These are phyloP conservation scores for Mucor racemosus DNA, from an alignment of 371 early-diverging fungal species.

Conservation along the genomic window DNA sequence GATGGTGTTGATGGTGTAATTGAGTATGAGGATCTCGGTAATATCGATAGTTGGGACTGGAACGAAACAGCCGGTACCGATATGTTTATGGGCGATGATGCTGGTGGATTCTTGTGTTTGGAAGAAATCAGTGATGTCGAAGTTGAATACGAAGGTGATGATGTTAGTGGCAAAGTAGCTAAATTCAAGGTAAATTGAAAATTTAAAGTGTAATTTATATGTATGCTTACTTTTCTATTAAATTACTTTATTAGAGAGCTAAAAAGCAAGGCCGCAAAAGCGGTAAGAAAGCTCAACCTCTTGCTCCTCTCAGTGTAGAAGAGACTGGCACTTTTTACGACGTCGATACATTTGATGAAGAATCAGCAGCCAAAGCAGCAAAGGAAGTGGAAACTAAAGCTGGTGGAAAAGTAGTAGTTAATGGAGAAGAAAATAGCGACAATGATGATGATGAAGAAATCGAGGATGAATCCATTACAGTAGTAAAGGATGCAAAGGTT, in stretches of 20 bases:
- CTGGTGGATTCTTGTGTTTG: conserved; percentile 81
- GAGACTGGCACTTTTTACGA: conserved; percentile 52
- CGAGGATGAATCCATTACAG: conserved; percentile 6
- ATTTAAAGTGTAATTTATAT: neutral
- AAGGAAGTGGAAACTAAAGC: conserved; percentile 5
- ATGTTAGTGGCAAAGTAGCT: conserved; percentile 65
- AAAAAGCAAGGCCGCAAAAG: conserved; percentile 45
- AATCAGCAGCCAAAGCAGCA: conserved; percentile 38
- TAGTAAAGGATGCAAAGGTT: conserved; percentile 19
- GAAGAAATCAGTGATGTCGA: conserved; percentile 90
- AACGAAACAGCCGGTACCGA: conserved; percentile 51
- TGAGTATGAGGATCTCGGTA: conserved; percentile 42
- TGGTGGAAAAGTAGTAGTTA: too few relatives aligned
- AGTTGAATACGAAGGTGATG: conserved; percentile 72
- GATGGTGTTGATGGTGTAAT: conserved; percentile 23
- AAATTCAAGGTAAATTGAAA: conserved; percentile 66
- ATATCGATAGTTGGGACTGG: conserved; percentile 70
- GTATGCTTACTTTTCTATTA: neutral
- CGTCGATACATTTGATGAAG: conserved; percentile 63
- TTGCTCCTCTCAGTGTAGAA: conserved; percentile 51
- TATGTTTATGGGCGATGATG: conserved; percentile 60
- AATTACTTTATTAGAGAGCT: conserved; percentile 55
- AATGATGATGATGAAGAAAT: conserved; percentile 1
- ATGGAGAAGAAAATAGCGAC: neutral
- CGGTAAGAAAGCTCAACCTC: conserved; percentile 48